Conservation (phyloP, 768 basidiomycete genomes). For the Lactarius sp. region DNA sequence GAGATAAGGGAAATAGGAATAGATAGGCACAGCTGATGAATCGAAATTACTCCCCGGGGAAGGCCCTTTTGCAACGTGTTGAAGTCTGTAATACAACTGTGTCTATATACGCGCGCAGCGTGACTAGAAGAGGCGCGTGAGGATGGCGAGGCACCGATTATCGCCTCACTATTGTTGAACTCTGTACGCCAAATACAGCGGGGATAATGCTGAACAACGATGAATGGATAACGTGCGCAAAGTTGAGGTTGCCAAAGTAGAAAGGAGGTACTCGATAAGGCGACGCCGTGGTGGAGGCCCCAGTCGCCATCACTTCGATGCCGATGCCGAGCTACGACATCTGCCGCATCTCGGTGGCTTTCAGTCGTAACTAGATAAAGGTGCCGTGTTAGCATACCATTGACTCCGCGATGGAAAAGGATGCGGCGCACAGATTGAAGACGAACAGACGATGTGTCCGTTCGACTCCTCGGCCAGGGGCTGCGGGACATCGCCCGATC, state of each 20-base stretch:
- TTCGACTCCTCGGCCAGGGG: not conserved
- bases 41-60: not conserved
- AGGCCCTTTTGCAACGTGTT: not conserved
- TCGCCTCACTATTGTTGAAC: not conserved
- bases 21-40: not conserved
- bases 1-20: not conserved
- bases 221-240: not conserved
- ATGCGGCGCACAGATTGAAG: not conserved
- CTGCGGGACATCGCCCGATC: not conserved
- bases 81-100: not conserved
- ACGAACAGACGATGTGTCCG: not conserved
- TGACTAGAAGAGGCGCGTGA: not conserved
- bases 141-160: not conserved
- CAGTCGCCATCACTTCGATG: too few relatives aligned
- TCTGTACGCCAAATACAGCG: not conserved
- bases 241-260: too few relatives aligned
- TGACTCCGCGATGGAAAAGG: not conserved
- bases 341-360: too few relatives aligned
- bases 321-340: too few relatives aligned
- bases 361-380: too few relatives aligned
- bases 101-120: not conserved
- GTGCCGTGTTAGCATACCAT: not conserved
- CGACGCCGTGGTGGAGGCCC: too few relatives aligned
- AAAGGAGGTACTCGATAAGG: too few relatives aligned
- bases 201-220: not conserved